Conservation (phyloP, 345 rosid species). For the Hibiscus syriacus region DNA sequence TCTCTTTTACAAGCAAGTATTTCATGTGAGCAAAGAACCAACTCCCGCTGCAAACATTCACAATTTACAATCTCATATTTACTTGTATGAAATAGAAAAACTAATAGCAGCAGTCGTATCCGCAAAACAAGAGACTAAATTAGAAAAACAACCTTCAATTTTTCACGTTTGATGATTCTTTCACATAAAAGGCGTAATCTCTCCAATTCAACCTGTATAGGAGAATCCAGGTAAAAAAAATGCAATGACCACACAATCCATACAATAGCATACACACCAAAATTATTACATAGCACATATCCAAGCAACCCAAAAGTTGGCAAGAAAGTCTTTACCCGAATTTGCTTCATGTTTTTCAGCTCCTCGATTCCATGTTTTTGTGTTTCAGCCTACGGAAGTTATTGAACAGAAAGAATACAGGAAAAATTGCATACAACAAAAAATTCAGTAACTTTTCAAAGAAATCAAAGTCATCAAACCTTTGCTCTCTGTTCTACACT, state of each 20-base stretch:
- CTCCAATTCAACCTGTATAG: slow-evolving; percentile 78
- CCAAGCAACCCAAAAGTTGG: background rate
- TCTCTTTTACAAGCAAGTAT: slow-evolving; percentile 73
- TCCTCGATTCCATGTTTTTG: slow-evolving; percentile 86
- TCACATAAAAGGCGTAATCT: slow-evolving; percentile 92
- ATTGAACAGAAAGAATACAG: slow-evolving; percentile 7
- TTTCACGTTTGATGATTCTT: slow-evolving; percentile 88
- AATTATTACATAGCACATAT: background rate
- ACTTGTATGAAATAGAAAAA: background rate
- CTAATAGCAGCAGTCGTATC: background rate
- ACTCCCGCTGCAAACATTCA: slow-evolving; percentile 64
- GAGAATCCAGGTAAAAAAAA: background rate
- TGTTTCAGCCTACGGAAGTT: slow-evolving; percentile 55
- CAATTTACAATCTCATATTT: background rate
- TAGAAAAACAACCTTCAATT: slow-evolving; percentile 56
- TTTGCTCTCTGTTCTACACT: slow-evolving; percentile 83
- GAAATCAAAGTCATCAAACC: slow-evolving; percentile 25
- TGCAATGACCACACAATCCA: background rate
- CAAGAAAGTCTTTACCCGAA: slow-evolving; percentile 49
- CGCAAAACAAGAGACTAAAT: background rate
- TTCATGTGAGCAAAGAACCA: slow-evolving; percentile 69
- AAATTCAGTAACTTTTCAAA: too few relatives aligned
- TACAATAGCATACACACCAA: background rate
- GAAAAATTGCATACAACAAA: too few relatives aligned
- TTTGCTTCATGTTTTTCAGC: slow-evolving; percentile 70